Evolutionary conservation across 176 grass and related monocot species (phyloP).

Genomic region (Rhynchospora tenuis): DNA sequence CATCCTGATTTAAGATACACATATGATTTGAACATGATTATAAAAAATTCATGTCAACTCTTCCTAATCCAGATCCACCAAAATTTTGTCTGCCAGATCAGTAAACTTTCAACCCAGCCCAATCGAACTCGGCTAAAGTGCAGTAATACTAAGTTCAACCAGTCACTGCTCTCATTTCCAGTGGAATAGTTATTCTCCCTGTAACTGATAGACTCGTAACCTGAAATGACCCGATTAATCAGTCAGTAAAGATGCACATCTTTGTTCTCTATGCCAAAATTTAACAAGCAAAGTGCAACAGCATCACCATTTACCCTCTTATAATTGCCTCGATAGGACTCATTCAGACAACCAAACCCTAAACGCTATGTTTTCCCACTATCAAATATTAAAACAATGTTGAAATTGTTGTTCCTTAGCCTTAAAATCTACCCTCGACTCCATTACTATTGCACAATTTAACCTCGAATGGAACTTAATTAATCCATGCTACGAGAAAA

Average conservation of each 20-base stretch:
- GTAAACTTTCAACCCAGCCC: not conserved
- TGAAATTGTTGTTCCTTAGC: too few relatives aligned
- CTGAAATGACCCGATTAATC: not conserved
- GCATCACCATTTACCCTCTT: not conserved
- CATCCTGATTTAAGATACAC: slow-evolving; percentile 44
- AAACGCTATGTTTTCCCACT: not conserved
- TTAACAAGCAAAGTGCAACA: not conserved
- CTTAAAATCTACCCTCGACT: too few relatives aligned
- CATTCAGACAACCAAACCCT: not conserved
- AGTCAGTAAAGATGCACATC: not conserved
- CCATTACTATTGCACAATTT: too few relatives aligned
- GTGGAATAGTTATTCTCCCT: not conserved
- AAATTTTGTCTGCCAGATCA: too few relatives aligned
- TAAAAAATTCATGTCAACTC: slow-evolving; percentile 3
- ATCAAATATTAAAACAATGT: too few relatives aligned
- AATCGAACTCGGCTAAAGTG: not conserved
- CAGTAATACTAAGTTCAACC: not conserved
- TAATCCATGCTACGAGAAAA: too few relatives aligned
- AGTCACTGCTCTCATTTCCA: not conserved
- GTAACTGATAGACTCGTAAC: not conserved
- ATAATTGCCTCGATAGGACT: not conserved
- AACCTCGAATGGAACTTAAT: too few relatives aligned
- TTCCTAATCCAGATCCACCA: not conserved
- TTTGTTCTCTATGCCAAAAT: not conserved
- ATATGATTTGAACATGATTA: slow-evolving; percentile 57